Base-by-base conservation (phyloP, 371 early-diverging fungal species). In the Syncephalastrum monosporum region DNA sequence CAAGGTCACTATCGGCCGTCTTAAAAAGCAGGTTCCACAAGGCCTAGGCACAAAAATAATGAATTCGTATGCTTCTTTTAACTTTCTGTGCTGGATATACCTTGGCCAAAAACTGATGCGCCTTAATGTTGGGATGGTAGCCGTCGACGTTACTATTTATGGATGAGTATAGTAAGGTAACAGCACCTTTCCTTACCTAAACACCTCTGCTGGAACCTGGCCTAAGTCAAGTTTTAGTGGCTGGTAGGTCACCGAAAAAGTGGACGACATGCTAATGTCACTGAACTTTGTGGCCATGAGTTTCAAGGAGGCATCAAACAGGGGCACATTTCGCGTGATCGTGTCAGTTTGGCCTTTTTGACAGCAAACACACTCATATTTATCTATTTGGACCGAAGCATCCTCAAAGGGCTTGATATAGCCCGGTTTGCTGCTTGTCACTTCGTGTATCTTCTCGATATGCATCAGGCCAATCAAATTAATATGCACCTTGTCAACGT, bases 351-450 rank as follows among this genome's bases (percentile, higher is more conserved):
- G 38, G 38, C 38, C 38, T 10, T 33, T 33, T 33, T 50, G 47
- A 33, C 72, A 69, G 16, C 75, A 75, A 21, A 54, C 42, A 44
- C 75, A 72, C 45, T 75, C 75, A 44, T 55, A 63, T 14, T 50
- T 15, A 6, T 56, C 66, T 5, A 67, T 42, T 33, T 77, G 59
- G 5, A 66, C 51, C 0, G 21, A 47, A n/a, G 42, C 21, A 25
- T 64, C 53, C 16, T 57, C 17, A 16, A 77, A 74, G 3, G 29
- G 46, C 21, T 69, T 74, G 21, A 54, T 55, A 44, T 77, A 77
- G 0, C 53, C 58, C 4, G 64, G 60, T 4, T 59, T 15, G 4
- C 56, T 21, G n/a, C 59, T 38, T 25, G 68, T 56, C 0, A 55
- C 25, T 8, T 45, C 15, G 8, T 60, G 27, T 14, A 64, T 42